Evolutionary conservation across 148 eudicot genomes (phyloP), one percentile per base, ranked within the genome.

Genomic region (Dysphania ambrosioides): DNA sequence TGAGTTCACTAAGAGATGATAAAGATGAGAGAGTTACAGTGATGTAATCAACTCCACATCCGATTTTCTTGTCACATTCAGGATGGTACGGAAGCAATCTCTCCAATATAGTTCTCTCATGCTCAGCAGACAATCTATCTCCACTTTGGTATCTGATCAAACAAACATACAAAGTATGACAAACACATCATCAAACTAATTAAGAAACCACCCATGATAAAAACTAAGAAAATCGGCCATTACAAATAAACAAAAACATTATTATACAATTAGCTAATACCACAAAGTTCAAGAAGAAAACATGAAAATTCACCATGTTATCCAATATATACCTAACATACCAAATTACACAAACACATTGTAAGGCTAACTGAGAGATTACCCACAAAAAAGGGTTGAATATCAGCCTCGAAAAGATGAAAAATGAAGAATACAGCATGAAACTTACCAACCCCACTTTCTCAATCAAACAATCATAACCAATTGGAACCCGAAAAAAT

Each of bases 41-140:
- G 74, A 94, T 84, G 83, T 90, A 86, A 81, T 88, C 93, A 53
- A 94, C 82, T 75, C 98, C 98, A 62, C 87, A 81, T n/a, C 98
- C 97, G 31, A 94, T 87, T 87, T 94, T 94, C 86, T 86, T 82
- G 58, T 87, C 92, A 57, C 72, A 87, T 71, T 88, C 96, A 3
- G 98, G 98, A 86, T 94, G 98, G 74, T 78, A 81, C 13, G 90
- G 93, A 80, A 94, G 97, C 79, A 94, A 59, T 79, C 85, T 91
- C 78, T 90, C 89, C 35, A 94, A 68, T 69, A 94, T 85, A 26
- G 89, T 83, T 66, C 74, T 86, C 88, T 94, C 89, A 82, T 91
- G 96, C 77, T 87, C 93, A 78, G 90, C 88, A 69, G 83, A 83
- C 88, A 94, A 83, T 78, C 82, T 87, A 47, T 88, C 93, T 30